Conservation (phyloP, 2,329 filamentous ascomycete species). For the Fusarium cyanostomum region DNA sequence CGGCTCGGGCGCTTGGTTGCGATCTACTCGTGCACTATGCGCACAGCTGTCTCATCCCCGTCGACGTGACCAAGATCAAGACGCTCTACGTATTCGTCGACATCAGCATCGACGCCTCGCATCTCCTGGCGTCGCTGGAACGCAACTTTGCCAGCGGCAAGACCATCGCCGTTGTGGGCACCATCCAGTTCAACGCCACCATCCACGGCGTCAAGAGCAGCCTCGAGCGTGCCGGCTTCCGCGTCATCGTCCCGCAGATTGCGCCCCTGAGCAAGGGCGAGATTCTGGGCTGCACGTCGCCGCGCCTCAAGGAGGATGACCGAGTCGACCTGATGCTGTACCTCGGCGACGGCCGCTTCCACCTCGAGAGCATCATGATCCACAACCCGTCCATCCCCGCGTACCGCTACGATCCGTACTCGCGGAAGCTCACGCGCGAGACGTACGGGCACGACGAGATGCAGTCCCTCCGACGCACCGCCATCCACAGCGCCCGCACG, state of each 20-base stretch:
- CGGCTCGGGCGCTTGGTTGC: slow-evolving; percentile 90
- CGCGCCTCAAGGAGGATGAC: slow-evolving; percentile 67
- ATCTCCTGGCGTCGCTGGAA: slow-evolving; percentile 86
- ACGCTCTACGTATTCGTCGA: slow-evolving; percentile 98
- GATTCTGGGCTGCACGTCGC: slow-evolving; percentile 96
- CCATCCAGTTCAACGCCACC: slow-evolving; percentile 98
- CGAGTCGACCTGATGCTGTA: slow-evolving; percentile 83
- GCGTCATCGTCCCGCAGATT: slow-evolving; percentile 89
- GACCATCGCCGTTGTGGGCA: slow-evolving; percentile 91
- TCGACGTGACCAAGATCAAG: slow-evolving; percentile 96
- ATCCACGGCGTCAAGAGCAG: slow-evolving; percentile 84
- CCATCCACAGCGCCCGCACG: slow-evolving; percentile 77
- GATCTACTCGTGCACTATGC: slow-evolving; percentile 97
- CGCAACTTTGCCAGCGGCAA: slow-evolving; percentile 88
- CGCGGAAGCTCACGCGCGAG: slow-evolving; percentile 88
- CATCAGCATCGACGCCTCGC: slow-evolving; percentile 91
- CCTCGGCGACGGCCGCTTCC: slow-evolving; percentile 91
- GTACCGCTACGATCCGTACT: slow-evolving; percentile 97
- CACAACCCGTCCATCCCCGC: slow-evolving; percentile 92
- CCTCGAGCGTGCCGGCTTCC: slow-evolving; percentile 86
- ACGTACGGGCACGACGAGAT: slow-evolving; percentile 93
- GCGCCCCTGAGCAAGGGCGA: slow-evolving; percentile 92
- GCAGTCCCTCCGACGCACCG: slow-evolving; percentile 79
- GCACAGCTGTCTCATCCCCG: slow-evolving; percentile 94
- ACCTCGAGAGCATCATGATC: slow-evolving; percentile 98